Base-by-base conservation (phyloP, 1,139 yeast genomes). In the Zygosaccharomyces pseudobailii region DNA sequence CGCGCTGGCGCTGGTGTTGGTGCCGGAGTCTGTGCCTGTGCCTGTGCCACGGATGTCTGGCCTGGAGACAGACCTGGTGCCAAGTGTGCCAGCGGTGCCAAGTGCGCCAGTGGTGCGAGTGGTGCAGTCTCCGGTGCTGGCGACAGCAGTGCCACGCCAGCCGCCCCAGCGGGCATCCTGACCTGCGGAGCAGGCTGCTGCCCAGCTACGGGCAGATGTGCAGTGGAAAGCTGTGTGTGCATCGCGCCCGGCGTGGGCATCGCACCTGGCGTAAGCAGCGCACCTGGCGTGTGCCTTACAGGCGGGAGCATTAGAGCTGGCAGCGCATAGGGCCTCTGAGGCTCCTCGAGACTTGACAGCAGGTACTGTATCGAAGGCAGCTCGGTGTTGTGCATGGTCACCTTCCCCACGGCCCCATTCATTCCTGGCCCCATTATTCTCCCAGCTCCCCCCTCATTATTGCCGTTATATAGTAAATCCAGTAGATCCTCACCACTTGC, bases 341-440 rank as follows among this genome's bases (percentile, higher is more conserved):
- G 41, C 24, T 36, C 37, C n/a, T 38, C 48, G 10, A 41, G 32
- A 30, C 40, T 38, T 23, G 46, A 46, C 9, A 46, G 38, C 24
- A 46, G 32, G 36, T 32, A 38, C 31, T 41, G 43, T 23, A 46
- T 46, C 32, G 48, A 46, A 7, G 48, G 48, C 25, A 46, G 24
- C 22, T 37, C 43, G 23, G 40, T 33, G 34, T 46, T 46, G 27
- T 36, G n/a, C 34, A 38, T 38, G 19, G 13, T 36, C 20, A 8
- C 28, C 28, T 37, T 7, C 30, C 32, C 32, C 30, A 37, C 22
- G 28, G 32, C 33, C 33, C 33, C 33, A n/a, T n/a, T 19, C 33
- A 7, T 4, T 4, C 13, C 27, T 8, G 1, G 8, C 27, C 34
- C 34, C 6, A 31, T 17, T 13, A n/a, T 19, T 31, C 34, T 17